phyloP scores from a whole-genome alignment of 176 grass and related monocot genomes.

The Saccharum officinarum region DNA sequence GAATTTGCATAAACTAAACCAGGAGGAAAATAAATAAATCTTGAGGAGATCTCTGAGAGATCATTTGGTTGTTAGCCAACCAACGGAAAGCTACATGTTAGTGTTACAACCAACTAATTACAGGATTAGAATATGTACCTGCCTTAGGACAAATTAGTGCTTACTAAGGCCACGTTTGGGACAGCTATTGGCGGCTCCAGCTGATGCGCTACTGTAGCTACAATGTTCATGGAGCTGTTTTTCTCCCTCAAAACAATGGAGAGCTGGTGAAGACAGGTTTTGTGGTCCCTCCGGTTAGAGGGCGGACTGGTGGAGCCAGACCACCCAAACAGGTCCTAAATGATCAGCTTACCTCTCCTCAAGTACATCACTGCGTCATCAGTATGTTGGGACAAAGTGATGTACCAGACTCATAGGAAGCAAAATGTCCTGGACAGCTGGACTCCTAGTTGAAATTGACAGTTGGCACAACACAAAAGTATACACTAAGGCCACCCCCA shows the following conservation, averaged over 20 bases:
- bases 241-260: background rate
- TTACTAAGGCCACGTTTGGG: background rate
- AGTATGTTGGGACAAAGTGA: background rate
- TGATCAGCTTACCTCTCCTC: background rate
- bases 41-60: background rate
- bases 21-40: background rate
- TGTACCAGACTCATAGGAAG: background rate
- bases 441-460: background rate
- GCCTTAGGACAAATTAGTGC: background rate
- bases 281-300: background rate
- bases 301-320: background rate
- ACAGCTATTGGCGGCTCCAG: background rate
- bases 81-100: background rate
- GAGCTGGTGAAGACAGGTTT: background rate
- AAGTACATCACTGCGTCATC: no score
- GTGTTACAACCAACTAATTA: constrained; percentile 16
- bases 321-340: background rate
- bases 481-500: no score
- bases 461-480: constrained; percentile 12
- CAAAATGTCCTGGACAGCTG: background rate
- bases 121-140: constrained; percentile 40
- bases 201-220: background rate
- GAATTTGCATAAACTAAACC: background rate
- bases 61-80: constrained; percentile 19
- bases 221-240: background rate